Percentiles rank a stretch among this genome's conserved stretches.
phyloP scores from a whole-genome alignment of 371 early-diverging fungal species.

The Lichtheimia corymbifera region DNA sequence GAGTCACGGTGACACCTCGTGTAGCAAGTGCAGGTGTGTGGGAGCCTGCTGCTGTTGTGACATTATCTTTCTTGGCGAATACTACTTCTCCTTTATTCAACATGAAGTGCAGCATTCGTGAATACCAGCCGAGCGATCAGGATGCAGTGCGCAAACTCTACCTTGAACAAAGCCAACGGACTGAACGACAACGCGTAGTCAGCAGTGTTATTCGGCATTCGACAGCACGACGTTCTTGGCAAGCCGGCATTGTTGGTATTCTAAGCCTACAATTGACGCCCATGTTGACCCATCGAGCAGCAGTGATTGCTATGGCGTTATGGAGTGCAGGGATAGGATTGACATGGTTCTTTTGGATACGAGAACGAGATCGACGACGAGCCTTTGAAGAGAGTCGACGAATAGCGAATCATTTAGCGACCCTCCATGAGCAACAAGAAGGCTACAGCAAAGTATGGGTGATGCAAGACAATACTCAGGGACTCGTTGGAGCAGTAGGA shows the following conservation, averaged over 20 bases:
- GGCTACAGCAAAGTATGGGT: slow-evolving; percentile 34
- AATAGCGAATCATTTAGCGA: slow-evolving; percentile 5
- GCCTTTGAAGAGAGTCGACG: slow-evolving; percentile 2
- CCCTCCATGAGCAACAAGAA: slow-evolving; percentile 16
- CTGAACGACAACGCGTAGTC: slow-evolving; percentile 5
- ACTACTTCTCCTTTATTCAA: too few relatives aligned
- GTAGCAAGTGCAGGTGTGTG: too few relatives aligned
- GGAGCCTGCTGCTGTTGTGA: too few relatives aligned
- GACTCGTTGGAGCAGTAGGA: slow-evolving; percentile 30
- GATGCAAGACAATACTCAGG: slow-evolving; percentile 9
- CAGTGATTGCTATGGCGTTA: slow-evolving; percentile 21
- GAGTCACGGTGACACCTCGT: not conserved
- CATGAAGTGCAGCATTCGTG: slow-evolving; percentile 16
- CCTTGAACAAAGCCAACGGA: slow-evolving; percentile 7
- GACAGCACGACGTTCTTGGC: slow-evolving; percentile 30
- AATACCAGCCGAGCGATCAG: slow-evolving; percentile 9
- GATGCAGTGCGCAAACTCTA: slow-evolving; percentile 10
- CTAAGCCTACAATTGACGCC: slow-evolving; percentile 20
- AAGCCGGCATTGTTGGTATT: slow-evolving; percentile 37
- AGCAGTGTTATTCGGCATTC: slow-evolving; percentile 2
- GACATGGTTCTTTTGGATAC: slow-evolving; percentile 27
- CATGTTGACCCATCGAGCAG: not conserved
- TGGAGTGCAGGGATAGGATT: slow-evolving; percentile 39
- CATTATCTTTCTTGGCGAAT: too few relatives aligned
- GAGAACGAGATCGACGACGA: slow-evolving; percentile 13